Conservation (phyloP, 2,329 filamentous ascomycete species). For the Xylaria sp. region DNA sequence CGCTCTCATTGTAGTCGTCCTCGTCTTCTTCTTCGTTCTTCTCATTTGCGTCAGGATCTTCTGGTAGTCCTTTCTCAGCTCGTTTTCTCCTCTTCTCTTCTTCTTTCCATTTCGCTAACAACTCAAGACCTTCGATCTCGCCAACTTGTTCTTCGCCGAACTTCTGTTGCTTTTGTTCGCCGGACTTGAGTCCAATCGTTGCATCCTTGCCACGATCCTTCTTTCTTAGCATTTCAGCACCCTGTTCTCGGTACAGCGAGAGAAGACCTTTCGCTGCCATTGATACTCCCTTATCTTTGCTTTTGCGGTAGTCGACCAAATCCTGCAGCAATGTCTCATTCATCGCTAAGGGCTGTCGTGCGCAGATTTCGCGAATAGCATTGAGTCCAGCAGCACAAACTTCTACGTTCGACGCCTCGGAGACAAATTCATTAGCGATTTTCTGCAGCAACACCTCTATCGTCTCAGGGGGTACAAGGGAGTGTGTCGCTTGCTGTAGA, state of each 20-base stretch:
- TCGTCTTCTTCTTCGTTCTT: slow-evolving; percentile 71
- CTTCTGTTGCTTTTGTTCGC: slow-evolving; percentile 78
- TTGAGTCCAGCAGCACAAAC: slow-evolving; percentile 87
- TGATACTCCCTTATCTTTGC: slow-evolving; percentile 98
- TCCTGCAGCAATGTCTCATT: slow-evolving; percentile 95
- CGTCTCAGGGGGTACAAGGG: slow-evolving; percentile 89
- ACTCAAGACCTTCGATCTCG: slow-evolving; percentile 89
- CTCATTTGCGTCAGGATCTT: slow-evolving; percentile 69
- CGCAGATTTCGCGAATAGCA: slow-evolving; percentile 92
- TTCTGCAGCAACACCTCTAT: slow-evolving; percentile 92
- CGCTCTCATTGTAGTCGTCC: slow-evolving; percentile 64
- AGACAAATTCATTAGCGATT: slow-evolving; percentile 98
- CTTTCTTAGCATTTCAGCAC: slow-evolving; percentile 87
- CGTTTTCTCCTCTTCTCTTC: slow-evolving; percentile 83
- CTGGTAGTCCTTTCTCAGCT: slow-evolving; percentile 73
- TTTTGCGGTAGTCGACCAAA: slow-evolving; percentile 93
- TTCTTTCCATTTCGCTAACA: slow-evolving; percentile 93
- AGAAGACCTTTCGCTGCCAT: slow-evolving; percentile 96
- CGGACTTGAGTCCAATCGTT: slow-evolving; percentile 80
- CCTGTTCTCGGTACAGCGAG: slow-evolving; percentile 90
- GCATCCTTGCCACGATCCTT: slow-evolving; percentile 92
- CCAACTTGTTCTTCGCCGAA: slow-evolving; percentile 86
- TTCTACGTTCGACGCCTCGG: slow-evolving; percentile 89
- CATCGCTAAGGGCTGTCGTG: slow-evolving; percentile 94
- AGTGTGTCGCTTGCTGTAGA: slow-evolving; percentile 79